Evolutionary conservation across 192 early-diverging fungal species (phyloP).

Genomic region (Backusella psychrophila): DNA sequence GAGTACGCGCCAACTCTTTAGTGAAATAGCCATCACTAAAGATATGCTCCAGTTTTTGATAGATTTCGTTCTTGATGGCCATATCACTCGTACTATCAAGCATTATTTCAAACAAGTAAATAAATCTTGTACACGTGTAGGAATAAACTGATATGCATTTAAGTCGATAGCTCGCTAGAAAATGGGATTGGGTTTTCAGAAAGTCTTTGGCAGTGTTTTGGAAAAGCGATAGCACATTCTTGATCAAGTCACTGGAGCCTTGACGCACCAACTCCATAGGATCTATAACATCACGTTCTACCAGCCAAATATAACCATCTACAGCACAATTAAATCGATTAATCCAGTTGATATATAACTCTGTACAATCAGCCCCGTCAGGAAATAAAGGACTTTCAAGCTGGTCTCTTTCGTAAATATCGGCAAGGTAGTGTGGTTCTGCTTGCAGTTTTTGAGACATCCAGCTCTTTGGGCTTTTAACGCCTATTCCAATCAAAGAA

Average conservation of each 20-base stretch:
- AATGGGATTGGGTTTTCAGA: neutral
- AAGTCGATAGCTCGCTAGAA: neutral
- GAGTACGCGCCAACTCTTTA: neutral
- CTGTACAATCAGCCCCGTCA: neutral
- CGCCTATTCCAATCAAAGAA: neutral
- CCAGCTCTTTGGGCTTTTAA: conserved; percentile 1
- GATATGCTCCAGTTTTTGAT: neutral
- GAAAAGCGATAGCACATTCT: neutral
- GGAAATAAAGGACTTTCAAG: neutral
- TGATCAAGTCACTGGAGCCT: neutral
- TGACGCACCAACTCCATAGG: neutral
- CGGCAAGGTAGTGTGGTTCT: conserved; percentile 1
- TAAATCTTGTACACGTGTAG: neutral
- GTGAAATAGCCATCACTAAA: neutral
- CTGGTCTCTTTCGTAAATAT: neutral
- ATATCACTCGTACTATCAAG: neutral
- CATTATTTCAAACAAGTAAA: neutral
- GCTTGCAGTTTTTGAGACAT: neutral
- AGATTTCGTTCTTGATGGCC: neutral
- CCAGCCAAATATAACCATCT: conserved; percentile 39
- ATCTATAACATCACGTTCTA: conserved; percentile 23
- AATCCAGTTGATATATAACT: conserved; percentile 21
- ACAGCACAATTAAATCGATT: conserved; percentile 21
- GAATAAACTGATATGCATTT: neutral
- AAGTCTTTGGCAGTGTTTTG: neutral